Evolutionary conservation across 768 basidiomycete species (phyloP).

Genomic region (Exidia glandulosa): DNA sequence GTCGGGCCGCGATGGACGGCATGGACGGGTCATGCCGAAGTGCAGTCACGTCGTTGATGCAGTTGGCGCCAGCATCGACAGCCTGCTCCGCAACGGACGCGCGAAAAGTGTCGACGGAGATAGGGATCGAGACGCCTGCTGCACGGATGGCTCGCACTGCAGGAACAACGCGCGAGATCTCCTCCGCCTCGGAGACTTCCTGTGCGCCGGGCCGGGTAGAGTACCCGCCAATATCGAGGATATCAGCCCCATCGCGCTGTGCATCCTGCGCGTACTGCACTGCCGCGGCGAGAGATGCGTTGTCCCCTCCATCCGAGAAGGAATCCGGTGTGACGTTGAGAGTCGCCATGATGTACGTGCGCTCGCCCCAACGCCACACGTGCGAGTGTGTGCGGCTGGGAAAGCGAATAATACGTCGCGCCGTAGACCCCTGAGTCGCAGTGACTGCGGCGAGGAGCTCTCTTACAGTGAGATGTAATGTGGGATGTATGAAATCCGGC

Average conservation of each 20-base stretch:
- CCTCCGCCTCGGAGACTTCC: constrained; percentile 56
- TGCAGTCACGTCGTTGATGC: constrained; percentile 87
- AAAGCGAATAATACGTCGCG: constrained; percentile 42
- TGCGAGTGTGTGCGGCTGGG: constrained; percentile 11
- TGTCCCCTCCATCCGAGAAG: constrained; percentile 75
- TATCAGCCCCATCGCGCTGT: constrained; percentile 47
- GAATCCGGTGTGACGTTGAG: constrained; percentile 93
- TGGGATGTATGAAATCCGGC: constrained; percentile 61
- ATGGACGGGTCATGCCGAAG: constrained; percentile 51
- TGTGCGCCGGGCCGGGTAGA: constrained; percentile 79
- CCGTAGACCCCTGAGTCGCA: constrained; percentile 23
- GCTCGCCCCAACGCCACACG: constrained; percentile 12
- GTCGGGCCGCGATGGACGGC: constrained; percentile 50
- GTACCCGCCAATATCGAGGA: constrained; percentile 90
- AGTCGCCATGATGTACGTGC: constrained; percentile 79
- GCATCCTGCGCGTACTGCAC: constrained; percentile 41
- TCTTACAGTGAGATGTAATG: constrained; percentile 34
- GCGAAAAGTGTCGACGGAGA: constrained; percentile 89
- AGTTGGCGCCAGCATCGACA: constrained; percentile 73
- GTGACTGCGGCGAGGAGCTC: constrained; percentile 32
- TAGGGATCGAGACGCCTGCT: constrained; percentile 28
- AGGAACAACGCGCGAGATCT: constrained; percentile 61
- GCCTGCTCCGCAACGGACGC: constrained; percentile 64
- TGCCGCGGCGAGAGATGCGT: constrained; percentile 42
- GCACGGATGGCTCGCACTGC: constrained; percentile 49